Evolutionary conservation across 2,329 filamentous ascomycete genomes (phyloP), one percentile per base, ranked within the genome.

Genomic region (Domatiomyces catenatus): DNA sequence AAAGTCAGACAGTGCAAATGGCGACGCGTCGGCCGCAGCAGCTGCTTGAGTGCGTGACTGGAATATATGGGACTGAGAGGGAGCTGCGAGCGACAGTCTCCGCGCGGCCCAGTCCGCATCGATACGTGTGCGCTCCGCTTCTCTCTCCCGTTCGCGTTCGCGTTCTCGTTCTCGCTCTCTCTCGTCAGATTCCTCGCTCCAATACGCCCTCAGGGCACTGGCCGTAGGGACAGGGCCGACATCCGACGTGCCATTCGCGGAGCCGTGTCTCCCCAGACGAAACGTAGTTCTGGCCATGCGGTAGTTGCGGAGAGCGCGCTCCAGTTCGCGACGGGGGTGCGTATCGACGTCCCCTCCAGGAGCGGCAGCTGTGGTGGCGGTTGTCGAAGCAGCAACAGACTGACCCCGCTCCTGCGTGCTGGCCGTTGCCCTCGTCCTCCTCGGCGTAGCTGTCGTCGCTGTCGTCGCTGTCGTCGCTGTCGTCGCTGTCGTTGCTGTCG

Each of bases 171-270:
- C 7, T 18, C 22, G 24, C 8, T 26, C 20, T 43, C 48, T 15
- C 7, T 46, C 48, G 26, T 44, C 44, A 6, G 52, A 15, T 17
- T 54, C 52, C 24, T 54, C 54, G 17, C 52, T 50, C 52, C 52
- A 54, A 28, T 50, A 52, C 15, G 50, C 52, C 32, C 54, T 44
- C 15, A 58, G 46, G 22, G 54, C 54, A 26, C 50, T 53, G 18
- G 50, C 52, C 7, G 54, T 54, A 18, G 52, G 54, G 3, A 56
- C 54, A 19, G 50, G 39, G 10, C 52, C 53, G 15, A 54, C 10
- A 19, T 56, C 56, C 2, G 52, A 46, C 36, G 44, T n/a, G 8
- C 8, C 17, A 10, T 10, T 17, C 10, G 32, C 32, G 32, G 32
- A 39, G 10, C 32, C 32, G 10, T 39, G 8, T 12, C 50, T 46